Evolutionary conservation across 768 basidiomycete genomes (phyloP), one percentile per base, ranked within the genome.

Genomic region (Tulasnella sp.): DNA sequence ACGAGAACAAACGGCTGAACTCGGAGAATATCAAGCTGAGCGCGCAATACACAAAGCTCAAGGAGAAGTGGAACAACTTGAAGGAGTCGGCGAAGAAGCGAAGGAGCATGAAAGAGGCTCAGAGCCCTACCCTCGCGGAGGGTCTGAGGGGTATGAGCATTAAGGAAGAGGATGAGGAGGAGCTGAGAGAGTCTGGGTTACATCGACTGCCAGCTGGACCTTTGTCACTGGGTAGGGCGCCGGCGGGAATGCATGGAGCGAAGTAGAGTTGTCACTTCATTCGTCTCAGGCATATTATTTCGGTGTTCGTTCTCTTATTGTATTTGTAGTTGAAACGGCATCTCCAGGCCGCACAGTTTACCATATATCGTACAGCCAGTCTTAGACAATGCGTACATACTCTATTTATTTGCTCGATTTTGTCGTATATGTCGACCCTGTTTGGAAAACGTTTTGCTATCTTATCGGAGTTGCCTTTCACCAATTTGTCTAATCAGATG

Each of bases 1-100:
- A 95, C 72, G 95, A 96, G 81, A 85, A 93, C 24, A 89, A 92
- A 79, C 82, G 84, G 24, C 85, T 92, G 78, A 89, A 91, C 74
- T 86, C 86, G 42, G 95, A 96, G 81, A 95, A 94, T 82, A 94
- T 95, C 84, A 94, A 94, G 86, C 92, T 95, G 94, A 94, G 93
- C 91, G 88, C 90, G 16, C 93, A 94, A 90, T 94, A 95, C 82
- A 88, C 89, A 31, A 93, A 93, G 83, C 96, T 94, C 86, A 90
- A 93, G 40, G 95, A 96, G 86, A 89, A 94, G 58, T 96, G 95
- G 95, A 93, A 94, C 84, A 95, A 94, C 85, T 87, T 96, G 80
- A 96, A 96, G 85, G 95, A 96, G 84, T 93, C 93, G 40, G 93
- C 94, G 11, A 94, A 92, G 85, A 91, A 93, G 81, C 95, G 96